Evolutionary conservation across 345 rosid species (phyloP), one percentile per base, ranked within the genome.

Genomic region (Moricandia moricandioides): DNA sequence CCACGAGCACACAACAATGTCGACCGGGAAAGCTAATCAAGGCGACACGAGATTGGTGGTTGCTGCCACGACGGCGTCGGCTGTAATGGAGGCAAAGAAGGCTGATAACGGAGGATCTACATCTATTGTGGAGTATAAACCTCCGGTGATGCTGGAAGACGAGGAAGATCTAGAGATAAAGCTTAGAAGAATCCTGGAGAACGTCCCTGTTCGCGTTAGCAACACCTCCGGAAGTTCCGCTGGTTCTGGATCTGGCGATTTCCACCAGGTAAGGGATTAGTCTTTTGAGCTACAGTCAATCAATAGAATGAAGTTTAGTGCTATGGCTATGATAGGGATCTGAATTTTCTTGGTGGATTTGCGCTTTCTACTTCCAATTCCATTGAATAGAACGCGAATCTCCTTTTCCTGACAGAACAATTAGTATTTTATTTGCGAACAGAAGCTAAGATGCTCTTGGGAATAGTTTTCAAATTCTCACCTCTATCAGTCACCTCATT

Each of bases 151-250:
- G 79, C 79, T 87, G 78, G 97, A 95, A 71, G 96, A 86, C 59
- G 98, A 87, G 73, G 99, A 95, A 83, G 99, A 95, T 59, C 27
- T 95, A 68, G 98, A 92, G 83, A 7, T 95, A 12, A 95, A 92
- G 86, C 99, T 92, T 69, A 89, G 96, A 9, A 79, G 99, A 33
- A 95, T 95, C 77, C 72, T 95, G 21, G 98, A 92, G 67, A 95
- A 95, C 72, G 99, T 95, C 0, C 99, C 99, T 0, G 98, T 95
- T 55, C 89, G 98, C 17, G 98, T 95, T 71, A 90, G 88, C 47
- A 95, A 92, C 67, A 89, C 99, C 40, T 95, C 99, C 0, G 97
- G 98, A 11, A 95, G 99, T 81, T 95, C 98, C 6, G 99, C 98
- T 3, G 97, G 99, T 80, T 89, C 96, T 14, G 98, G 97, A 57